A percentile compares a stretch with the other conserved stretches of the same genome.
Conservation (phyloP, 495 filamentous ascomycete species). For the Trichoderma gamsii region DNA sequence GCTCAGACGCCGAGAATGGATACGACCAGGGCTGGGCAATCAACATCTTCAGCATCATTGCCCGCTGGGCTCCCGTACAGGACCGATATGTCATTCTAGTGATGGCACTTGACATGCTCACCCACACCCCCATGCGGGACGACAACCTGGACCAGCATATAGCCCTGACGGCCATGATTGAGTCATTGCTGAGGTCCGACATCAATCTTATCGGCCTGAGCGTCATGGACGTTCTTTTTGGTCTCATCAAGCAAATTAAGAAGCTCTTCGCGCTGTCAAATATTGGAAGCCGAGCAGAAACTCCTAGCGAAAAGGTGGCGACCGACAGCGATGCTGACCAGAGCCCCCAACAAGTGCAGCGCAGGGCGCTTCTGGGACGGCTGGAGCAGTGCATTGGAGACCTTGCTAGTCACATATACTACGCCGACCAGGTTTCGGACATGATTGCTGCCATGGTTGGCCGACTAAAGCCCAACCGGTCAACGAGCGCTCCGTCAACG, state of each 20-base stretch:
- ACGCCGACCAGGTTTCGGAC: constrained; percentile 86
- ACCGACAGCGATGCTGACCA: constrained; percentile 17
- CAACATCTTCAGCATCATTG: constrained; percentile 67
- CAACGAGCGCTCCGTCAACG: constrained; percentile 35
- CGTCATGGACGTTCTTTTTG: constrained; percentile 83
- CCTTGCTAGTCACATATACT: constrained; percentile 90
- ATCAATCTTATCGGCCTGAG: constrained; percentile 91
- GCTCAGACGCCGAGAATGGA: constrained; percentile 24
- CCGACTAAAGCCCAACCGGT: constrained; percentile 60
- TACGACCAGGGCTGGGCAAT: constrained; percentile 64
- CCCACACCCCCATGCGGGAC: constrained; percentile 57
- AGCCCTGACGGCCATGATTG: constrained; percentile 65
- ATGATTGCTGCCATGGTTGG: constrained; percentile 76
- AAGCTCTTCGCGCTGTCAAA: constrained; percentile 60
- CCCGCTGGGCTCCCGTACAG: constrained; percentile 83
- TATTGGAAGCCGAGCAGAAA: constrained; percentile 22
- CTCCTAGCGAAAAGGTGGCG: constrained; percentile 26
- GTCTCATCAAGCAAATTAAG: constrained; percentile 72
- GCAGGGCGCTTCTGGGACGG: constrained; percentile 53
- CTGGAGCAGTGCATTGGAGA: constrained; percentile 74
- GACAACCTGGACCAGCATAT: constrained; percentile 62
- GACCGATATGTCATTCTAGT: constrained; percentile 83
- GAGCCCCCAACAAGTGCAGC: constrained; percentile 20
- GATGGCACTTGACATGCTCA: constrained; percentile 67
- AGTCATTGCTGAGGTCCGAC: constrained; percentile 73